These are phyloP conservation scores for Baudoinia panamericana DNA, from an alignment of 495 filamentous ascomycete species.

Conservation along the genomic window DNA sequence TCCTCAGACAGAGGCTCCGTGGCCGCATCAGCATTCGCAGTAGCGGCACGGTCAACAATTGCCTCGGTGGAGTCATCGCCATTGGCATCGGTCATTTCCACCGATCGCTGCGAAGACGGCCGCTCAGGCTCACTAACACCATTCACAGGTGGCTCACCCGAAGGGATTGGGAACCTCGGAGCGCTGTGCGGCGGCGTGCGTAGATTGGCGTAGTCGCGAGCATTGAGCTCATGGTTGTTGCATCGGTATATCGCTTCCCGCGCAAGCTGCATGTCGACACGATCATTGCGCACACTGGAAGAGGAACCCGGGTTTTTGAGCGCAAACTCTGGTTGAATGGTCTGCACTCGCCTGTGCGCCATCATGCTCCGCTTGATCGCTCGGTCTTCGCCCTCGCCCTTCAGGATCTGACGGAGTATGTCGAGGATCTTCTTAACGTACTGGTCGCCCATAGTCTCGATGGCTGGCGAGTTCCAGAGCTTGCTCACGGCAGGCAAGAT, in stretches of 20 bases:
- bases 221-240: constrained; percentile 45
- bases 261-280: constrained; percentile 45
- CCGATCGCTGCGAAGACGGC: constrained; percentile 2
- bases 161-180: constrained; percentile 41
- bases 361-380: constrained; percentile 50
- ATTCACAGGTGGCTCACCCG: constrained; percentile 32
- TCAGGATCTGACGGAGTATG: constrained; percentile 67
- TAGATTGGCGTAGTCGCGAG: constrained; percentile 55
- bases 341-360: constrained; percentile 28
- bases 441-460: constrained; percentile 60
- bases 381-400: constrained; percentile 58
- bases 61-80: background rate
- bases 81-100: constrained; percentile 11
- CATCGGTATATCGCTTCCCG: constrained; percentile 76
- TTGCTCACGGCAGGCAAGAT: constrained; percentile 65
- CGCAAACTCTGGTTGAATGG: constrained; percentile 9
- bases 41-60: background rate
- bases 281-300: constrained; percentile 38
- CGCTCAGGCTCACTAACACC: background rate
- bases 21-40: background rate
- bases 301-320: constrained; percentile 22
- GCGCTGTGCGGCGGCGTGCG: background rate
- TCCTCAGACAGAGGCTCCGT: constrained; percentile 12
- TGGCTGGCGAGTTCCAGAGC: constrained; percentile 71
- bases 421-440: constrained; percentile 71